Evolutionary conservation across 2,329 filamentous ascomycete species (phyloP).

Genomic region (Diaporthe sp.): DNA sequence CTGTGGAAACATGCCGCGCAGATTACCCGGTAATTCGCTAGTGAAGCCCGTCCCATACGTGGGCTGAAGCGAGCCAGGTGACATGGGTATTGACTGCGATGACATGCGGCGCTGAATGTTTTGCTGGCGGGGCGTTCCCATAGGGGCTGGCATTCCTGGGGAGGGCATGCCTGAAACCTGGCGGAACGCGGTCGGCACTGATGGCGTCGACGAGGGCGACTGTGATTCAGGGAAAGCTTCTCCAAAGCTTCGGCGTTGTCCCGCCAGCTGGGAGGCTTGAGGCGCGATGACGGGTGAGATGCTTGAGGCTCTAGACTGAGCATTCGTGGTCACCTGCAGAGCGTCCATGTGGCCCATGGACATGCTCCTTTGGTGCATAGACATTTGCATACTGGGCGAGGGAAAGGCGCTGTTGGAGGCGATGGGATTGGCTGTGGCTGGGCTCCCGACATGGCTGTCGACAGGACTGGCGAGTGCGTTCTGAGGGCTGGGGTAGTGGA

Average conservation of each 20-base stretch:
- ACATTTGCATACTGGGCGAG: background rate
- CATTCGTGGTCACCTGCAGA: background rate
- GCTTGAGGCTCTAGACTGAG: background rate
- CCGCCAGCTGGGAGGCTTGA: background rate
- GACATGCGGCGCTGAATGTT: conserved; percentile 14
- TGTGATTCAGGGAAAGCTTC: conserved; percentile 18
- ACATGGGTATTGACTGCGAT: background rate
- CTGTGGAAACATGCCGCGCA: conserved; percentile 33
- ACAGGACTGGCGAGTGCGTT: conserved; percentile 12
- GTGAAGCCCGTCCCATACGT: conserved; percentile 27
- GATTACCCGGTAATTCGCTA: conserved; percentile 22
- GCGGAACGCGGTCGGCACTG: background rate
- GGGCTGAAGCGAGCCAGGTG: conserved; percentile 5
- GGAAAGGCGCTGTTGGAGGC: conserved; percentile 36
- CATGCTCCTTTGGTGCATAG: conserved; percentile 29
- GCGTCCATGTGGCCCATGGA: conserved; percentile 23
- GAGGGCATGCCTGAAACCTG: background rate
- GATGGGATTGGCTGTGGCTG: conserved; percentile 22
- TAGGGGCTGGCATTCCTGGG: conserved; percentile 27
- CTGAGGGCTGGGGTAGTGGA: conserved; percentile 26
- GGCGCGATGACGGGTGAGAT: background rate
- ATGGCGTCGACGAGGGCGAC: conserved; percentile 10
- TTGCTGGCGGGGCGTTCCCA: conserved; percentile 9
- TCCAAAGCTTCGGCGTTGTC: conserved; percentile 30
- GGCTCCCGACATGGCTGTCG: conserved; percentile 11